Evolutionary conservation across 345 rosid species (phyloP).

Genomic region (Brassica cretica): DNA sequence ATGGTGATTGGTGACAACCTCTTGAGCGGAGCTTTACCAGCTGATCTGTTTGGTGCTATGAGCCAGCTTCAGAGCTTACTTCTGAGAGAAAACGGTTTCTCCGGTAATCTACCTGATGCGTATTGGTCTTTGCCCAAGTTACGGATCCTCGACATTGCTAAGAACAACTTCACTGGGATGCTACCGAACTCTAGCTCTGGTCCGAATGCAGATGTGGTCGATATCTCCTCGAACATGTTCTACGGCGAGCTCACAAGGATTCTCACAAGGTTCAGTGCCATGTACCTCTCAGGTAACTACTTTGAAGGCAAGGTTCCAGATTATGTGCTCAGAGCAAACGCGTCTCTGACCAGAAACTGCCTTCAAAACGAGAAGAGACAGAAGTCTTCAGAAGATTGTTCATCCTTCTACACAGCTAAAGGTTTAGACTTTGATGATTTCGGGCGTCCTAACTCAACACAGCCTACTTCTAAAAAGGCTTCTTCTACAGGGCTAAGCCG

Average conservation of each 20-base stretch:
- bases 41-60: conserved; percentile 45
- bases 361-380: conserved; percentile 61
- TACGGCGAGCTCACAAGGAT: conserved; percentile 61
- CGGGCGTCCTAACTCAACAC: conserved; percentile 63
- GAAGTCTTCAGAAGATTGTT: conserved; percentile 57
- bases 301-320: conserved; percentile 81
- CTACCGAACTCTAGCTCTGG: conserved; percentile 50
- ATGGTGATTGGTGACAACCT: conserved; percentile 62
- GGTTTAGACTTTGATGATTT: conserved; percentile 81
- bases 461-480: conserved; percentile 39
- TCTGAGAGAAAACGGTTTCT: conserved; percentile 56
- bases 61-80: conserved; percentile 63
- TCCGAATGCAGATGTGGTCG: conserved; percentile 42
- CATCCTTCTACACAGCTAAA: conserved; percentile 58
- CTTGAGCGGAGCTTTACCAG: conserved; percentile 60
- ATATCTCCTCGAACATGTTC: conserved; percentile 73
- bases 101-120: conserved; percentile 54
- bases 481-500: conserved; percentile 45
- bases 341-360: conserved; percentile 68
- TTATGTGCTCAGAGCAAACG: conserved; percentile 44
- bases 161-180: conserved; percentile 72
- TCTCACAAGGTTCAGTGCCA: conserved; percentile 49
- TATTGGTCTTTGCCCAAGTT: conserved; percentile 65
- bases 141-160: conserved; percentile 63
- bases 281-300: conserved; percentile 73